phyloP scores from a whole-genome alignment of 257 asterid genomes.

The Jacaranda copaia region DNA sequence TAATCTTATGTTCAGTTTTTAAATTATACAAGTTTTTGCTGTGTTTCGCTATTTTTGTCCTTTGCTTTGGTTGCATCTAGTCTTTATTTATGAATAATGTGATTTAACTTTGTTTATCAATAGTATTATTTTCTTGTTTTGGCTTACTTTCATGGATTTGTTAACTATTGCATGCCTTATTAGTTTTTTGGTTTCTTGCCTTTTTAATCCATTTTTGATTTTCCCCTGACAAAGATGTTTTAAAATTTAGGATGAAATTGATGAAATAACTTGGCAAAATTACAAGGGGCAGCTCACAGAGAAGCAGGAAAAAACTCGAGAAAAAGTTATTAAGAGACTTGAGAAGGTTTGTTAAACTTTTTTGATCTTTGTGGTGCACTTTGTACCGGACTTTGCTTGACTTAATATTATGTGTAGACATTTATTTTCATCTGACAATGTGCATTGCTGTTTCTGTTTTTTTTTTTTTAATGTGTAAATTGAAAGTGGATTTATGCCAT shows the following conservation, averaged over 20 bases:
- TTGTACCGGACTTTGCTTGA: not conserved
- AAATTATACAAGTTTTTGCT: conserved; percentile 5
- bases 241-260: conserved; percentile 71
- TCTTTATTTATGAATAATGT: not conserved
- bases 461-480: conserved; percentile 5
- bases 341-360: conserved; percentile 70
- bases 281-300: conserved; percentile 95
- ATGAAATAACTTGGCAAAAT: conserved; percentile 97
- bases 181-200: conserved; percentile 2
- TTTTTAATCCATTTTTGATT: not conserved
- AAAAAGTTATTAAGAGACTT: conserved; percentile 88
- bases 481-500: conserved; percentile 17
- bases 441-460: not conserved
- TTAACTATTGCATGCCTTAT: conserved; percentile 17
- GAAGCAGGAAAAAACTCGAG: conserved; percentile 97
- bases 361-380: conserved; percentile 6
- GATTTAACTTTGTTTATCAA: conserved; percentile 14
- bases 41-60: not conserved
- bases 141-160: conserved; percentile 10
- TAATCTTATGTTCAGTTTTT: not conserved
- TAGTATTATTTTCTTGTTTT: conserved; percentile 17
- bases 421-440: conserved; percentile 1
- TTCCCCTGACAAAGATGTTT: conserved; percentile 29
- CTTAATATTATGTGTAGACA: not conserved
- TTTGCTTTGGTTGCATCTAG: conserved; percentile 2